Percentiles rank a stretch among this genome's conserved stretches.
phyloP scores from a whole-genome alignment of 768 basidiomycete species.

The Grammothele lineata region DNA sequence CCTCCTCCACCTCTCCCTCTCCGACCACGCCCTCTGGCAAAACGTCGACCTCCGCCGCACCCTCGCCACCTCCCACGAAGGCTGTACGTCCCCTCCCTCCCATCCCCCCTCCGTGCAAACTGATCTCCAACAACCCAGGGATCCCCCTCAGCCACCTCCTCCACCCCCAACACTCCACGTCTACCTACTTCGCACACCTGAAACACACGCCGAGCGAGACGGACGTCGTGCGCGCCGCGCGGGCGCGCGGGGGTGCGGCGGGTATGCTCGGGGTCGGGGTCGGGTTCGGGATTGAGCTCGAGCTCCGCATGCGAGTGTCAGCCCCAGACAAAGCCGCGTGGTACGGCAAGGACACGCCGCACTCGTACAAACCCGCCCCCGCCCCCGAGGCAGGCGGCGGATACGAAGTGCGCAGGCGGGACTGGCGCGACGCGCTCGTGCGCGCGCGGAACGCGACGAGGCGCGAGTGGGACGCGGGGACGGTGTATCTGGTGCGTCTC shows the following conservation, averaged over 20 bases:
- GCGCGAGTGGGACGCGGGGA: constrained; percentile 58
- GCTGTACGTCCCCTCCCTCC: constrained; percentile 41
- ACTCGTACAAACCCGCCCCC: constrained; percentile 7
- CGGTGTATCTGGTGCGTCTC: constrained; percentile 65
- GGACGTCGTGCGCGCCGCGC: constrained; percentile 52
- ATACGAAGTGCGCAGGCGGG: constrained; percentile 62
- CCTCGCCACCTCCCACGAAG: constrained; percentile 41
- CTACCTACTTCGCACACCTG: constrained; percentile 5
- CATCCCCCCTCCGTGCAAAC: constrained; percentile 7
- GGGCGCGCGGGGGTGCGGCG: constrained; percentile 46
- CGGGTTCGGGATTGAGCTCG: constrained; percentile 28
- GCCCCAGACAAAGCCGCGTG: constrained; percentile 37
- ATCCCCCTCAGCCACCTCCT: constrained; percentile 53
- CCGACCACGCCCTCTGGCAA: constrained; percentile 65
- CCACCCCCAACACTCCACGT: constrained; percentile 34
- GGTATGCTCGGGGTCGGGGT: no score
- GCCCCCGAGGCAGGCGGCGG: constrained; percentile 41
- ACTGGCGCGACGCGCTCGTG: constrained; percentile 30
- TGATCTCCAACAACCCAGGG: constrained; percentile 37
- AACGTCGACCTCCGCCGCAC: constrained; percentile 45
- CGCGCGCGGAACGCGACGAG: constrained; percentile 27
- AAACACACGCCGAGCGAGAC: constrained; percentile 30
- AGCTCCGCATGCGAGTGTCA: constrained; percentile 58
- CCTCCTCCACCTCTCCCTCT: constrained; percentile 58
- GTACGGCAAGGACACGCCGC: constrained; percentile 21